Evolutionary conservation across 2,329 filamentous ascomycete species (phyloP).

Genomic region (Thermothelomyces thermophilus): DNA sequence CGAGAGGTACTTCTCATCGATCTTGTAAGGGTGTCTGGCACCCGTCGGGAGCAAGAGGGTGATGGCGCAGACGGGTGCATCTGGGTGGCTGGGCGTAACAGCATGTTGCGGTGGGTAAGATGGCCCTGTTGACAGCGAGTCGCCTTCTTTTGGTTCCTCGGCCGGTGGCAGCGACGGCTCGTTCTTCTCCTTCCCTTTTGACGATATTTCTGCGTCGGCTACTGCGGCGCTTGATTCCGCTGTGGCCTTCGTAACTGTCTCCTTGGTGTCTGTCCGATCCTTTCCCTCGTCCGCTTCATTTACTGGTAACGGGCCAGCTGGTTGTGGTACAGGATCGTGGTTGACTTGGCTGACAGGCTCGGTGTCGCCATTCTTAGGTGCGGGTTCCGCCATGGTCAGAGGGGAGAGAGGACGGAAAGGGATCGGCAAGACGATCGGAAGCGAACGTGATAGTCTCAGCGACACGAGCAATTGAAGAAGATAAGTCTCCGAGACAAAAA

Average conservation of each 20-base stretch:
- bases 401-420: neutral
- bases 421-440: neutral
- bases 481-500: neutral
- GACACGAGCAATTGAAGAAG: neutral
- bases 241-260: conserved; percentile 1
- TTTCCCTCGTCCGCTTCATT: conserved; percentile 1
- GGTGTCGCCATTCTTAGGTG: conserved; percentile 1
- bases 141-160: conserved; percentile 26
- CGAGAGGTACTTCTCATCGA: conserved; percentile 77
- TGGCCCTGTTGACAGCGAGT: conserved; percentile 31
- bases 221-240: conserved; percentile 4
- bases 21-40: conserved; percentile 79
- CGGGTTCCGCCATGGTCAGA: conserved; percentile 16
- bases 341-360: conserved; percentile 3
- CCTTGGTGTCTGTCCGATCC: neutral
- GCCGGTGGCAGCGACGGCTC: conserved; percentile 21
- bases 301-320: conserved; percentile 6
- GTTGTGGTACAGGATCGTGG: neutral
- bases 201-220: conserved; percentile 4
- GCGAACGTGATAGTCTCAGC: neutral
- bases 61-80: conserved; percentile 56
- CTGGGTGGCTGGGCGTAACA: conserved; percentile 17
- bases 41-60: conserved; percentile 77
- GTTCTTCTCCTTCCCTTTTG: conserved; percentile 29
- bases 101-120: conserved; percentile 20